Evolutionary conservation across 257 asterid species (phyloP).

Genomic region (Nyctanthes arbortristis): DNA sequence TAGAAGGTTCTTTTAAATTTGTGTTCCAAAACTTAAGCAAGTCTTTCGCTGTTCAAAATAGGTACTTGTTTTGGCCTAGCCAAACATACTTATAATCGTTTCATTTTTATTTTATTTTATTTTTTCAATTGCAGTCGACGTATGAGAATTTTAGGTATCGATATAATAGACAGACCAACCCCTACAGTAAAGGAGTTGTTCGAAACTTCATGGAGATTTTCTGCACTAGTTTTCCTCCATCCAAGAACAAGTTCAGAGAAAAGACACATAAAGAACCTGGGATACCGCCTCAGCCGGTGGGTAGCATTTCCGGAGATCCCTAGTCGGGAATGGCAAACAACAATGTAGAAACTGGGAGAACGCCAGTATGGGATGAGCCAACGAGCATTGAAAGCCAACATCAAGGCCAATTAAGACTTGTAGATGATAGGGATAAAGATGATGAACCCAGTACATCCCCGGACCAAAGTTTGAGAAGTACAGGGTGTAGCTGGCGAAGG

Average conservation of each 20-base stretch:
- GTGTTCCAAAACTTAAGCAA: too few species aligned
- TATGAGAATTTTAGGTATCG: conserved; percentile 82
- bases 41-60: too few species aligned
- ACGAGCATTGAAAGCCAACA: conserved; percentile 3
- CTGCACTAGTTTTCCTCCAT: conserved; percentile 58
- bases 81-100: background rate
- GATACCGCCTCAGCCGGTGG: conserved; percentile 26
- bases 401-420: background rate
- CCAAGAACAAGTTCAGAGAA: conserved; percentile 73
- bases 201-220: conserved; percentile 61
- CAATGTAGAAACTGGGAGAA: conserved; percentile 38
- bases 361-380: conserved; percentile 38
- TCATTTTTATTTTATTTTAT: too few species aligned
- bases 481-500: conserved; percentile 40
- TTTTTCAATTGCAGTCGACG: conserved; percentile 77
- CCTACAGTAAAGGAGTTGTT: conserved; percentile 55
- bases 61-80: background rate
- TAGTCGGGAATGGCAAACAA: conserved; percentile 21
- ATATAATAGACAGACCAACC: conserved; percentile 53
- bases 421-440: conserved; percentile 11
- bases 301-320: conserved; percentile 35
- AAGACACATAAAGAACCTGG: conserved; percentile 41
- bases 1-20: too few species aligned
- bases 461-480: conserved; percentile 24
- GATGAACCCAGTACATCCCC: conserved; percentile 25